These are phyloP conservation scores for Phallus indusiatus DNA, from an alignment of 768 basidiomycete species.

Conservation along the genomic window DNA sequence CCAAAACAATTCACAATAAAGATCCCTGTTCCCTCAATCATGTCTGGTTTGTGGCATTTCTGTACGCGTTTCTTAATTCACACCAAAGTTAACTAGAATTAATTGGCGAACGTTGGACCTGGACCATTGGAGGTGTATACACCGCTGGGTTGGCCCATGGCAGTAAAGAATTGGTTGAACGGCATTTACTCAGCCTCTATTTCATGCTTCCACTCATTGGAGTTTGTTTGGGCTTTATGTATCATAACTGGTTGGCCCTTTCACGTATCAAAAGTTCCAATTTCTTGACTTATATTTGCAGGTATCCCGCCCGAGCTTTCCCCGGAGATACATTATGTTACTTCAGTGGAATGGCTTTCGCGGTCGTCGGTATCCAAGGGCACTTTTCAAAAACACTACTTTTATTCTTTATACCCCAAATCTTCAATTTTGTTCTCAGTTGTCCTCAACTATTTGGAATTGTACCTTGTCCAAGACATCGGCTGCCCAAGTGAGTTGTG, in stretches of 20 bases:
- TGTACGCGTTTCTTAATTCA: constrained; percentile 18
- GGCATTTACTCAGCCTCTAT: constrained; percentile 93
- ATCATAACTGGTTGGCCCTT: constrained; percentile 82
- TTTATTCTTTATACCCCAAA: constrained; percentile 94
- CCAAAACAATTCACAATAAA: constrained; percentile 49
- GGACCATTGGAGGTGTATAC: constrained; percentile 68
- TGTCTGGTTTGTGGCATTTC: not conserved
- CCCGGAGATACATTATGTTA: constrained; percentile 98
- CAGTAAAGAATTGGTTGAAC: constrained; percentile 76
- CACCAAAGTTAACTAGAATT: constrained; percentile 57
- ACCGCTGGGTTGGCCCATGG: constrained; percentile 81
- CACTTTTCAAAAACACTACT: constrained; percentile 96
- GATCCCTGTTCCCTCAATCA: constrained; percentile 44
- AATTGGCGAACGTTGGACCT: not conserved
- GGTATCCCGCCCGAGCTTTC: constrained; percentile 94
- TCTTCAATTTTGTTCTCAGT: constrained; percentile 94
- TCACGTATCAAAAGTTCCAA: not conserved
- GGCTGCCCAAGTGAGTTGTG: constrained; percentile 68
- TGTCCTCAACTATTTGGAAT: constrained; percentile 92
- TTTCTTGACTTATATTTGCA: constrained; percentile 22
- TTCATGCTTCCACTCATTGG: constrained; percentile 95
- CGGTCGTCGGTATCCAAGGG: constrained; percentile 93
- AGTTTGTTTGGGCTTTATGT: constrained; percentile 82
- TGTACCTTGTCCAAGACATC: constrained; percentile 89
- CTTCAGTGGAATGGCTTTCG: constrained; percentile 96